Base-by-base conservation (phyloP, 2,329 filamentous ascomycete genomes). In the Curvularia spicifera region DNA sequence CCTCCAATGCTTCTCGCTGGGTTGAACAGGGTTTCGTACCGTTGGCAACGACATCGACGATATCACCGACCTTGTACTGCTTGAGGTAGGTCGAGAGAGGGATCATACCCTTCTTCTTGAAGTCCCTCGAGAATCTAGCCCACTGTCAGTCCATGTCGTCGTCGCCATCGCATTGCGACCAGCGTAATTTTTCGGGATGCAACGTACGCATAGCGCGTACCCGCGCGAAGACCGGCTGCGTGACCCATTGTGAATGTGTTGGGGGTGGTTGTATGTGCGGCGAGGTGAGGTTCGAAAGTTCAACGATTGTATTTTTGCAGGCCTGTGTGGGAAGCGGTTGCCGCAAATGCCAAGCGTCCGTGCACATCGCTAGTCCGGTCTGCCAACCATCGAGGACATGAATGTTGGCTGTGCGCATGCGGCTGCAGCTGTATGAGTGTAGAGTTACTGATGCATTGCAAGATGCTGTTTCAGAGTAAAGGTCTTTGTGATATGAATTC, bases 41-140 rank as follows among this genome's bases (percentile, higher is more conserved):
- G 86, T 99, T 98, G 79, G 91, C 91, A 84, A 96, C 96, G 81
- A 99, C 92, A 81, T 99, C 95, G 78, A 99, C 95, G 76, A 98
- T 97, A 79, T 99, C 95, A 82, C 95, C 95, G 78, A 99, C 95
- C 81, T 90, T 92, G 90, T 96, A 98, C 80, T 91, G 87, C 82
- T 89, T 89, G 78, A 99, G 85, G 87, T 98, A 99, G 79, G 94
- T 98, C 75, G 89, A 93, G 78, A 98, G 85, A 76, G 86, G 84
- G 84, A 99, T 97, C 85, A 89, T 89, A 81, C 95, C 95, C 87
- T 93, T 92, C 86, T 97, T 85, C 84, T 95, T 93, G 87, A 96
- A 97, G 80, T 89, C 86, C 78, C 94, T 88, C 80, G 89, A 91
- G 89, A 97, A 99, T 59, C 72, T 74, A 68, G 57, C 31, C 48